Evolutionary conservation across 768 basidiomycete species (phyloP).

Genomic region (Hericium erinaceus): DNA sequence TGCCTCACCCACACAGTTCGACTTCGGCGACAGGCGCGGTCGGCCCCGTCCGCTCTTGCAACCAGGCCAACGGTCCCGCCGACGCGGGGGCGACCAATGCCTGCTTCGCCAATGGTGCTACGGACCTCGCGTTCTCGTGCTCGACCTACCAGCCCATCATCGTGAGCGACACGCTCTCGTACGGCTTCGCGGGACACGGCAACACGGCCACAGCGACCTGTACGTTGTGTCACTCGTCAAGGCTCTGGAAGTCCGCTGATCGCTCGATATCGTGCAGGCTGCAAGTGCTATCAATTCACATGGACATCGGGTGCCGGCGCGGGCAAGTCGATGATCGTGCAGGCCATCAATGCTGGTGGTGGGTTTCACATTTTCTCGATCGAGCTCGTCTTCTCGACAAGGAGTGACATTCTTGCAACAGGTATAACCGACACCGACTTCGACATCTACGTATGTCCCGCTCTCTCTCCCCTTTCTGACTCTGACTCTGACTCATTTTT

Average conservation of each 20-base stretch:
- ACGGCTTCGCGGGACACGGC: conserved; percentile 12
- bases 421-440: not conserved
- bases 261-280: conserved; percentile 4
- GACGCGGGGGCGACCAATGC: conserved; percentile 14
- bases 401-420: not conserved
- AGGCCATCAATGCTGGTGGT: conserved; percentile 19
- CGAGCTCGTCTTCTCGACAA: too few relatives aligned
- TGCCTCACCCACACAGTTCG: too few relatives aligned
- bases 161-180: conserved; percentile 15
- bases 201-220: conserved; percentile 12
- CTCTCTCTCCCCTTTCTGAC: too few relatives aligned
- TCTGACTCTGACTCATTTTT: not conserved
- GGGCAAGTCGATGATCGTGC: conserved; percentile 18
- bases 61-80: conserved; percentile 8
- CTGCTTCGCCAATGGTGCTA: conserved; percentile 11
- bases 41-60: conserved; percentile 13
- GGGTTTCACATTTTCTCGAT: not conserved
- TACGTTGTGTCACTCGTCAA: not conserved
- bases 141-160: conserved; percentile 13
- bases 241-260: not conserved
- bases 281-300: conserved; percentile 19
- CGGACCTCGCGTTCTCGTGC: conserved; percentile 12
- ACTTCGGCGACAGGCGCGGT: conserved; percentile 2
- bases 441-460: not conserved
- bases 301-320: conserved; percentile 18